Percentiles rank a stretch among this genome's conserved stretches.
These are phyloP conservation scores for Penicillium egyptiacum DNA, from an alignment of 495 filamentous ascomycete species.

Conservation along the genomic window DNA sequence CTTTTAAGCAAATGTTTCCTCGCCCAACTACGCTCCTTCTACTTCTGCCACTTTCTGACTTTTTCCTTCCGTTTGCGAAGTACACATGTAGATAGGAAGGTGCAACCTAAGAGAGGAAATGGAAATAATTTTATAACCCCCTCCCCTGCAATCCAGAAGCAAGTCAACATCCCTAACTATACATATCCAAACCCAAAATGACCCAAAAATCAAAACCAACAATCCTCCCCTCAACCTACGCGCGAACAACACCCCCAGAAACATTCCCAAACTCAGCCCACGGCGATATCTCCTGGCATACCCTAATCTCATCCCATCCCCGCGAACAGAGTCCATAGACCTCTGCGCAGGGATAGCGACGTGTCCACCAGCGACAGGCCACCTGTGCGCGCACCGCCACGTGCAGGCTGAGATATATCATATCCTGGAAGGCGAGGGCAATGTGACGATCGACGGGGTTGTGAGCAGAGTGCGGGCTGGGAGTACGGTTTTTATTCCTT, in stretches of 20 bases:
- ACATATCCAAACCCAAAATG: not conserved
- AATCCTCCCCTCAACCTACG: slow-evolving; percentile 13
- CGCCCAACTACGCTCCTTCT: not conserved
- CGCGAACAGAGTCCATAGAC: slow-evolving; percentile 28
- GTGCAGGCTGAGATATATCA: slow-evolving; percentile 42
- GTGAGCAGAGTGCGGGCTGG: slow-evolving; percentile 21
- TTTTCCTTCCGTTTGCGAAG: not conserved
- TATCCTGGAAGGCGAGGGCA: slow-evolving; percentile 32
- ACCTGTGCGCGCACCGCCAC: slow-evolving; percentile 36
- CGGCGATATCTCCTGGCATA: slow-evolving; percentile 37
- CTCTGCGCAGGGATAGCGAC: slow-evolving; percentile 36
- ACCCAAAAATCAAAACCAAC: slow-evolving; percentile 5
- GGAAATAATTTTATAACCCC: not conserved
- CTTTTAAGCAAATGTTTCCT: not conserved
- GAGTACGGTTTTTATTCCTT: slow-evolving; percentile 36
- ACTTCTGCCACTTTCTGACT: not conserved
- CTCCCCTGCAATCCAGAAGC: not conserved
- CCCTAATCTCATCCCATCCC: slow-evolving; percentile 31
- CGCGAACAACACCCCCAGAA: slow-evolving; percentile 14
- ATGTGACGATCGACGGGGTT: slow-evolving; percentile 33
- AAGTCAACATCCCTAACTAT: too few species aligned
- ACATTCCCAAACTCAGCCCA: slow-evolving; percentile 19
- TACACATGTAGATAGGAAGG: not conserved
- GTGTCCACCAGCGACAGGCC: slow-evolving; percentile 26
- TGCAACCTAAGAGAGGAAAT: not conserved